These are phyloP conservation scores for Zygotorulaspora florentina DNA, from an alignment of 805 yeast species.

Conservation along the genomic window DNA sequence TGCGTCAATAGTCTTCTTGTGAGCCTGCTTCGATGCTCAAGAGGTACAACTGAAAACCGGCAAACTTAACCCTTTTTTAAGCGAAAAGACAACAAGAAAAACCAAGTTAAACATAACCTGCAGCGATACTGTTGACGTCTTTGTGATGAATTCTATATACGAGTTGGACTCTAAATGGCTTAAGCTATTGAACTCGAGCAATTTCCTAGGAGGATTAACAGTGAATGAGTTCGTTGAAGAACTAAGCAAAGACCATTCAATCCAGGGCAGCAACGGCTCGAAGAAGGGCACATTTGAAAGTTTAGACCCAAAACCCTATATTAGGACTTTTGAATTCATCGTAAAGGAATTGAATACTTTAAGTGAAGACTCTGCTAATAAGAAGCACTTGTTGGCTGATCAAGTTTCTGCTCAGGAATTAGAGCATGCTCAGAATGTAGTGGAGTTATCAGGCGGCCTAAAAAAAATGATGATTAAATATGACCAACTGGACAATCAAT, in stretches of 20 bases:
- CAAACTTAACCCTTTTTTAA: neutral
- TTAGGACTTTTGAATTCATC: conserved; percentile 86
- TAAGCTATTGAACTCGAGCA: conserved; percentile 51
- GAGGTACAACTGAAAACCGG: neutral
- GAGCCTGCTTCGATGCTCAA: too few relatives aligned
- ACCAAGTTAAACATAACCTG: neutral
- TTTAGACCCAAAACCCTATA: conserved; percentile 90
- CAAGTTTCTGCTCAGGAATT: conserved; percentile 60
- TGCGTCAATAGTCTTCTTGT: too few relatives aligned
- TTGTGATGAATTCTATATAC: conserved; percentile 44
- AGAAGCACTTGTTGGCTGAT: conserved; percentile 48
- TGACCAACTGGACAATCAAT: conserved; percentile 27
- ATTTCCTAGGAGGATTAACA: conserved; percentile 63
- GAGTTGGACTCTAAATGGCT: conserved; percentile 63
- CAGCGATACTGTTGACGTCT: neutral
- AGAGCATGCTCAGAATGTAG: conserved; percentile 62
- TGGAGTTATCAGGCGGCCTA: conserved; percentile 35
- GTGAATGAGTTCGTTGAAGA: conserved; percentile 79
- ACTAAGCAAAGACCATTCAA: conserved; percentile 58
- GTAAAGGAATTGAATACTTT: conserved; percentile 64
- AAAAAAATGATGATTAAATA: conserved; percentile 22
- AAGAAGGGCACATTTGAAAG: conserved; percentile 17
- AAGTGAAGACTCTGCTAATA: conserved; percentile 49
- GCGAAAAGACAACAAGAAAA: neutral
- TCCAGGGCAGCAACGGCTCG: conserved; percentile 12